Evolutionary conservation across 2,329 filamentous ascomycete species (phyloP), one percentile per base, ranked within the genome.

Genomic region (Hypoxylon sp.): DNA sequence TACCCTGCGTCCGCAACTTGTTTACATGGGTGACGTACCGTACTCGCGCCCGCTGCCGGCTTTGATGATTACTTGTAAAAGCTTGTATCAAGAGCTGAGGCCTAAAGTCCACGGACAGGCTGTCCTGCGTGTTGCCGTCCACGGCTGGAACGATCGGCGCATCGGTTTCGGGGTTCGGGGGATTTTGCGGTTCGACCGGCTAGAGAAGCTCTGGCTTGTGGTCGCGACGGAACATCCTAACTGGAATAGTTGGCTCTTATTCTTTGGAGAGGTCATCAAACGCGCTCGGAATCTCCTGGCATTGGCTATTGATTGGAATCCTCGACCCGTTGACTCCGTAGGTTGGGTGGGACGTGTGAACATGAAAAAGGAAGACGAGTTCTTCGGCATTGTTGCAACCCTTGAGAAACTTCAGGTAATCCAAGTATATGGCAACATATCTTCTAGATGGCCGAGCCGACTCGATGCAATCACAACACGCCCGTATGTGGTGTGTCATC

Each of bases 121-220:
- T 1, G 52, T 67, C 19, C 58, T 79, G 63, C 70, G 74, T 11
- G 69, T 78, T 1, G 70, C 72, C 57, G 72, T 72, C 43, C 70
- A 62, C n/a, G 73, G 72, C 2, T 60, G 61, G 53, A 72, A 69
- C 11, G 68, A 68, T 11, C 66, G 75, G 2, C 69, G 67, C 17
- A 69, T 79, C n/a, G 74, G 77, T 6, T 75, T 79, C 36, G 77
- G 75, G 1, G 75, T 75, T 9, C 71, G 72, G 48, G 77, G 77
- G 0, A 72, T 51, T 5, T 70, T 79, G n/a, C 70, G 71, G 10
- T 71, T 75, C 21, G 70, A 72, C 6, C 70, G 75, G 9, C 67
- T 78, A 49, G 65, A 65, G 3, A 70, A 70, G 56, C 71, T 78
- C 5, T 72, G 65, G 46, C 60, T 78, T 0, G 52, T 77, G 17